phyloP scores from a whole-genome alignment of 495 filamentous ascomycete species.

The Beverwykella pulmonaria region DNA sequence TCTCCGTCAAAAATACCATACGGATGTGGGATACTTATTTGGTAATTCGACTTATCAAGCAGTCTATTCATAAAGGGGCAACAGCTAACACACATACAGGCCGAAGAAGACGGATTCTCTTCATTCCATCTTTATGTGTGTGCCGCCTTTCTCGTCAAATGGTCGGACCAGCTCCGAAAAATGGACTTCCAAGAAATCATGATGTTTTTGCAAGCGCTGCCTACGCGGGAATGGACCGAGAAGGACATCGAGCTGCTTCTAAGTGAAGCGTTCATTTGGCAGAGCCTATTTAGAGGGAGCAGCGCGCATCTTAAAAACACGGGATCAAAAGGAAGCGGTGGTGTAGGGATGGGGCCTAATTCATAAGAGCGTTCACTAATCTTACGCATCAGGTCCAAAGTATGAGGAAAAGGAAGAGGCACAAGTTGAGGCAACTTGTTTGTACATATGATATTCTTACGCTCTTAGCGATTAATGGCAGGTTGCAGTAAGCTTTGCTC shows the following conservation, averaged over 20 bases:
- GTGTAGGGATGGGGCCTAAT: conserved; percentile 40
- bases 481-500: background rate
- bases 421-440: background rate
- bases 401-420: background rate
- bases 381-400: background rate
- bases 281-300: conserved; percentile 86
- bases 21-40: conserved; percentile 99
- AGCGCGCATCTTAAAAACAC: conserved; percentile 69
- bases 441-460: conserved; percentile 1
- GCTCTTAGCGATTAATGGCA: background rate
- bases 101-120: conserved; percentile 97
- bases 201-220: conserved; percentile 97
- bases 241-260: conserved; percentile 95
- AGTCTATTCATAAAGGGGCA: background rate
- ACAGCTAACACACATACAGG: conserved; percentile 52
- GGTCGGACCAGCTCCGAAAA: conserved; percentile 90
- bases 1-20: conserved; percentile 93
- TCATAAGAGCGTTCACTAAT: conserved; percentile 1
- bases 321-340: conserved; percentile 20
- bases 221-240: conserved; percentile 94
- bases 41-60: conserved; percentile 54
- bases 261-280: conserved; percentile 96
- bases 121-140: conserved; percentile 98
- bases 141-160: conserved; percentile 97
- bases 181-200: conserved; percentile 98